Evolutionary conservation across 805 yeast species (phyloP).

Genomic region (Saccharomyces mikatae): DNA sequence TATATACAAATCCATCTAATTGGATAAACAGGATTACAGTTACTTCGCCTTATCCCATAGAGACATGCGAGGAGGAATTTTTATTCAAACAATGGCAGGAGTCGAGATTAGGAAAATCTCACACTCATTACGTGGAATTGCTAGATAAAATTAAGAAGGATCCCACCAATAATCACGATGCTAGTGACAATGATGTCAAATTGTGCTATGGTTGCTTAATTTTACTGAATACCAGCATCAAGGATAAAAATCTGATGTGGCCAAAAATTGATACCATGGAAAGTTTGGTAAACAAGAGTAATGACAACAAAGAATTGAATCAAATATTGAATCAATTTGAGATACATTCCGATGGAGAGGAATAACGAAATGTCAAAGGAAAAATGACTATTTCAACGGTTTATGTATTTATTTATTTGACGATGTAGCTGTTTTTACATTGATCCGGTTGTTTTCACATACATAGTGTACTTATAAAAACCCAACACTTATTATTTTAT

Average conservation of each 20-base stretch:
- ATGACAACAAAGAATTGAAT: constrained; percentile 27
- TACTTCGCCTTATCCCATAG: constrained; percentile 43
- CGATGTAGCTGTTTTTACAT: neutral
- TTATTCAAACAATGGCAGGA: constrained; percentile 31
- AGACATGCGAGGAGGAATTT: constrained; percentile 34
- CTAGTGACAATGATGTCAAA: constrained; percentile 16
- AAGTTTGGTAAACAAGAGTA: constrained; percentile 5
- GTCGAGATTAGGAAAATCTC: constrained; percentile 15
- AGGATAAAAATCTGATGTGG: constrained; percentile 34
- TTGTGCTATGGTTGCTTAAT: constrained; percentile 75
- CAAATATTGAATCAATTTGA: constrained; percentile 42
- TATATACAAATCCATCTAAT: constrained; percentile 48
- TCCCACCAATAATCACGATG: constrained; percentile 5
- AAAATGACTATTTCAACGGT: neutral
- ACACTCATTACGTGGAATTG: neutral
- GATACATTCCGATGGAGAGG: constrained; percentile 33
- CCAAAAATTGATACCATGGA: constrained; percentile 11
- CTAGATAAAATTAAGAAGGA: constrained; percentile 12
- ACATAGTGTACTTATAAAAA: neutral
- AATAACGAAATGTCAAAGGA: neutral
- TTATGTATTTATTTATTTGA: neutral
- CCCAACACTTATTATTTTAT: neutral
- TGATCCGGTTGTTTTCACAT: neutral
- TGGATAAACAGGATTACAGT: constrained; percentile 72
- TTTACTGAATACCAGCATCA: constrained; percentile 40